Percentiles rank a stretch among this genome's conserved stretches.
Conservation (phyloP, 1,284 basidiomycete species). For the Athelia psychrophila region DNA sequence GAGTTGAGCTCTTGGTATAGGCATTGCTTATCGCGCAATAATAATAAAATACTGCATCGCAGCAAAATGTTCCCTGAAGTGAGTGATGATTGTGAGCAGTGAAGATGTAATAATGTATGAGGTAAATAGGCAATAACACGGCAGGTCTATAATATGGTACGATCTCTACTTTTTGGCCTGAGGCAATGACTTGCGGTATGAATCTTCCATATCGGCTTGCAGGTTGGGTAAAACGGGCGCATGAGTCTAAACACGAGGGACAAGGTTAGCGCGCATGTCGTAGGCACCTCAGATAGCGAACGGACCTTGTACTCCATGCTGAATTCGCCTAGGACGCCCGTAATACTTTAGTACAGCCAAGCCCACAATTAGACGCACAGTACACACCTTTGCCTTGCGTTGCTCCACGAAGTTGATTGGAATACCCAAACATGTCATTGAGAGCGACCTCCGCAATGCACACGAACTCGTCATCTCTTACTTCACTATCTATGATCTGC, state of each 20-base stretch:
- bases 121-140: background rate
- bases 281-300: constrained; percentile 7
- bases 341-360: background rate
- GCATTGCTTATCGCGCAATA: too few relatives aligned
- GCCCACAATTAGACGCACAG: background rate
- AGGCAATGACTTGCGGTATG: constrained; percentile 53
- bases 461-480: constrained; percentile 97
- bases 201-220: constrained; percentile 81
- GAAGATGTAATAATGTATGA: background rate
- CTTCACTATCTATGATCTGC: constrained; percentile 94
- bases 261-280: background rate
- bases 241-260: constrained; percentile 51
- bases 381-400: constrained; percentile 90
- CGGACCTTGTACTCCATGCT: constrained; percentile 94
- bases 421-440: constrained; percentile 99
- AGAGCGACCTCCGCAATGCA: constrained; percentile 89
- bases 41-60: too few relatives aligned
- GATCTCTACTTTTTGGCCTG: constrained; percentile 42
- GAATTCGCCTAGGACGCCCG: constrained; percentile 62
- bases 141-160: background rate
- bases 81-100: background rate
- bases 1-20: background rate
- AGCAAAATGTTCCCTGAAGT: too few relatives aligned
- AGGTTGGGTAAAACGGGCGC: constrained; percentile 86
- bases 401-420: constrained; percentile 85